Conservation (phyloP, 1,139 yeast species). For the Nakaseomyces glabratus region DNA sequence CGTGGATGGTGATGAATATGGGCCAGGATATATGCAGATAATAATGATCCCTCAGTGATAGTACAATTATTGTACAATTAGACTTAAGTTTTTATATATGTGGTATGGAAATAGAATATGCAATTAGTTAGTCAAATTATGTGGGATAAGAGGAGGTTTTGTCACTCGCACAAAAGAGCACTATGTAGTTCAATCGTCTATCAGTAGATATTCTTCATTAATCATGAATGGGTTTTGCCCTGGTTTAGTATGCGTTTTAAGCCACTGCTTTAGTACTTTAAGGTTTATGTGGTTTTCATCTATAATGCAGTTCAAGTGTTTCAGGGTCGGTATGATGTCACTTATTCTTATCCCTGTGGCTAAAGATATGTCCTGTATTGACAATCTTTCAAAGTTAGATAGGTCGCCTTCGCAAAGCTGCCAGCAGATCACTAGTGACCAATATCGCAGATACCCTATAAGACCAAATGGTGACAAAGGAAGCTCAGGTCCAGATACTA, state of each 20-base stretch:
- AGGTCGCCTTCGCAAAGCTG: slow-evolving; percentile 36
- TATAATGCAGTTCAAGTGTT: slow-evolving; percentile 47
- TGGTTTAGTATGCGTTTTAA: slow-evolving; percentile 14
- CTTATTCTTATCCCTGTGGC: slow-evolving; percentile 62
- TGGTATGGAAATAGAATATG: too few species aligned
- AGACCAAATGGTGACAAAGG: slow-evolving; percentile 81
- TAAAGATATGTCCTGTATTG: slow-evolving; percentile 46
- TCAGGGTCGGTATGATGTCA: slow-evolving; percentile 59
- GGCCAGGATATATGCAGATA: too few species aligned
- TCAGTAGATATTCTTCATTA: slow-evolving; percentile 23
- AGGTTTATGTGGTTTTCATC: slow-evolving; percentile 17
- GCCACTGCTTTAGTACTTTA: slow-evolving; percentile 12
- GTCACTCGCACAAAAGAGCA: too few species aligned
- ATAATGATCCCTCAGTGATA: too few species aligned
- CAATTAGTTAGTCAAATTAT: too few species aligned
- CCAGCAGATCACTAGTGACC: slow-evolving; percentile 51
- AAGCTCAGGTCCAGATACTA: slow-evolving; percentile 79
- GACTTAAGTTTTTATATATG: too few species aligned
- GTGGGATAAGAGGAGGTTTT: too few species aligned
- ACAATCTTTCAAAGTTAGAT: slow-evolving; percentile 29
- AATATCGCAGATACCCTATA: slow-evolving; percentile 61
- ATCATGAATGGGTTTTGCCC: slow-evolving; percentile 22
- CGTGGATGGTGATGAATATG: too few species aligned
- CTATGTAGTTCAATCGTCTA: slow-evolving; percentile 17
- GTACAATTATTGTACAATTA: too few species aligned